Evolutionary conservation across 208 protist genomes (phyloP), one percentile per base, ranked within the genome.

Genomic region (Wallacemonas sp.): DNA sequence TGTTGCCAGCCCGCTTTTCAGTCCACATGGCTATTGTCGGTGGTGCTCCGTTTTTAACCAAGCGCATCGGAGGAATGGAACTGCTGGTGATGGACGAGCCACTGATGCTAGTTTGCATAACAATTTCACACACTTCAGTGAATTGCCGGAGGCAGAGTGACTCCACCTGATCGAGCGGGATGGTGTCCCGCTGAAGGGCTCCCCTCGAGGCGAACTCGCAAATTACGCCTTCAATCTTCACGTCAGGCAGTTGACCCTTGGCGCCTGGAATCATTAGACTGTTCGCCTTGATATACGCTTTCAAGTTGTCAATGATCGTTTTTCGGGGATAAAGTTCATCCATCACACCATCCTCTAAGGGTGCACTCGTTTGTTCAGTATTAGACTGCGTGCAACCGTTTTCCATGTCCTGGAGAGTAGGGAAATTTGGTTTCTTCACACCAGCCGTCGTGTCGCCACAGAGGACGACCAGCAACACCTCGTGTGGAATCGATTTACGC

Each of bases 61-160:
- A 63, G 1, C 41, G 66, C 34, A 67, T 69, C 3, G 75, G 70
- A 14, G 69, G 46, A 51, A 82, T 53, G 19, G 64, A 61, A 11
- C 66, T 72, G 45, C 61, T 80, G 1, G 67, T 80, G 0, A 67
- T 31, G 0, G 66, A 34, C 0, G 70, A 71, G 0, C 77, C 79
- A 11, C 59, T 58, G 1, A 89, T 68, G 2, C 31, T 65, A 0
- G 81, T 87, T 31, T 89, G 81, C 34, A 90, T 47, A 0, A 75
- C 46, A 65, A 94, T 79, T 70, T 91, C 65, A 59, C 82, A 68
- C 53, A 88, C 73, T 38, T 73, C 56, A 5, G 21, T 47, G 53
- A 91, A 90, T 12, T 75, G 45, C 15, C 55, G 38, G 6, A 91
- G 54, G 65, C 77, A 64, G 21, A 55, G 39, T 19, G 77, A 33